These are phyloP conservation scores for Aquilaria agallochum DNA, from an alignment of 441 rosid species.

Conservation along the genomic window DNA sequence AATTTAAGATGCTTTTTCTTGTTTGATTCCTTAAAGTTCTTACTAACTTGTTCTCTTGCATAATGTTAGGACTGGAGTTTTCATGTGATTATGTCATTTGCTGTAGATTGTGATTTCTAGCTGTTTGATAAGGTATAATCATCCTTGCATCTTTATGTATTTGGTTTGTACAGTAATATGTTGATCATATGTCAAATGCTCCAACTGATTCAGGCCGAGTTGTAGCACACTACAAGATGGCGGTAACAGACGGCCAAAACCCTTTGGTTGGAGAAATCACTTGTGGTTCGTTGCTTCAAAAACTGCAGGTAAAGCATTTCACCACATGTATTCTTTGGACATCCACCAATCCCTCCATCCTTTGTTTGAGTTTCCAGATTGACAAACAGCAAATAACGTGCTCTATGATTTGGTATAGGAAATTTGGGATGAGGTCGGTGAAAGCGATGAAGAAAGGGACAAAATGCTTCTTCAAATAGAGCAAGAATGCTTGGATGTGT, in stretches of 20 bases:
- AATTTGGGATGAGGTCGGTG: slow-evolving; percentile 98
- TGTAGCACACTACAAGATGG: slow-evolving; percentile 38
- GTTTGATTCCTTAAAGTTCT: too few species aligned
- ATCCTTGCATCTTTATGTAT: not conserved
- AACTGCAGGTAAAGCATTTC: slow-evolving; percentile 58
- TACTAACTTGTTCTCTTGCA: too few species aligned
- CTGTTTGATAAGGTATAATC: too few species aligned
- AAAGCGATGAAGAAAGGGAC: slow-evolving; percentile 76
- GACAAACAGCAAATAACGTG: slow-evolving; percentile 1
- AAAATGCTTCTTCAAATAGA: slow-evolving; percentile 83
- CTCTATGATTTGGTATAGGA: slow-evolving; percentile 35
- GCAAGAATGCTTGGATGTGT: slow-evolving; percentile 87
- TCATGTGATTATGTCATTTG: too few species aligned
- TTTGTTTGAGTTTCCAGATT: slow-evolving; percentile 1
- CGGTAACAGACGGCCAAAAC: slow-evolving; percentile 54
- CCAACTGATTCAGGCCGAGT: slow-evolving; percentile 10
- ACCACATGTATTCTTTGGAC: too few species aligned
- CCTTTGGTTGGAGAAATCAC: slow-evolving; percentile 80
- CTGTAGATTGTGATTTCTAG: too few species aligned
- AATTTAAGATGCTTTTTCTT: too few species aligned
- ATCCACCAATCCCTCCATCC: not conserved
- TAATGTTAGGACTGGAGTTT: too few species aligned
- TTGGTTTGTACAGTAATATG: too few species aligned
- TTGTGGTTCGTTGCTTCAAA: slow-evolving; percentile 76
- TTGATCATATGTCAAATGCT: too few species aligned